These are phyloP conservation scores for Colletotrichum sp. DNA, from an alignment of 2,329 filamentous ascomycete genomes.

Conservation along the genomic window DNA sequence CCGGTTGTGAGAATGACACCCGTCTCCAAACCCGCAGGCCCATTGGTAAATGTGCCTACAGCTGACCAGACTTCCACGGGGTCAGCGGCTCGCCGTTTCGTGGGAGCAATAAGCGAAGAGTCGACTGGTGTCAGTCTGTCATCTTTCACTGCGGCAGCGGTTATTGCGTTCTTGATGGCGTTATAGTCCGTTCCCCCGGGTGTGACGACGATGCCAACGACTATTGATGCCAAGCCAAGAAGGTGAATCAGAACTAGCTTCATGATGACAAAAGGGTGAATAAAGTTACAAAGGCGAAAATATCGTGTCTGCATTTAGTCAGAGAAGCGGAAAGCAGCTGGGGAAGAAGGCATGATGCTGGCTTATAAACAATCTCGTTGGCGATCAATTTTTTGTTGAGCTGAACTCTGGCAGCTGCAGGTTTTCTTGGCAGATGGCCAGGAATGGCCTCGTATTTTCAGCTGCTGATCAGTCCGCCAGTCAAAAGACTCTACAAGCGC, in stretches of 20 bases:
- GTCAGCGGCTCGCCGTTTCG: background rate
- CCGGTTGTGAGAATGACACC: background rate
- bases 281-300: too few relatives aligned
- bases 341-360: background rate
- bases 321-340: background rate
- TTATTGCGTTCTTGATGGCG: background rate
- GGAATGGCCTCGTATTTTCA: background rate
- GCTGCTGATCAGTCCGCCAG: background rate
- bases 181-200: background rate
- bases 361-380: background rate
- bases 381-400: background rate
- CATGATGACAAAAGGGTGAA: background rate
- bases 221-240: accelerated
- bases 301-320: background rate
- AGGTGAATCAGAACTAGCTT: accelerated
- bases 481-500: background rate
- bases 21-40: background rate
- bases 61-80: background rate
- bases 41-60: background rate
- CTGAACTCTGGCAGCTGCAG: background rate
- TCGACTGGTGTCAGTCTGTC: background rate
- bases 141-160: background rate
- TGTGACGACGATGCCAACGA: background rate
- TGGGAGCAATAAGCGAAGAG: background rate
- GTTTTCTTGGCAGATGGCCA: background rate